Base-by-base conservation (phyloP, 257 asterid species). In the Solanum virginianum region DNA sequence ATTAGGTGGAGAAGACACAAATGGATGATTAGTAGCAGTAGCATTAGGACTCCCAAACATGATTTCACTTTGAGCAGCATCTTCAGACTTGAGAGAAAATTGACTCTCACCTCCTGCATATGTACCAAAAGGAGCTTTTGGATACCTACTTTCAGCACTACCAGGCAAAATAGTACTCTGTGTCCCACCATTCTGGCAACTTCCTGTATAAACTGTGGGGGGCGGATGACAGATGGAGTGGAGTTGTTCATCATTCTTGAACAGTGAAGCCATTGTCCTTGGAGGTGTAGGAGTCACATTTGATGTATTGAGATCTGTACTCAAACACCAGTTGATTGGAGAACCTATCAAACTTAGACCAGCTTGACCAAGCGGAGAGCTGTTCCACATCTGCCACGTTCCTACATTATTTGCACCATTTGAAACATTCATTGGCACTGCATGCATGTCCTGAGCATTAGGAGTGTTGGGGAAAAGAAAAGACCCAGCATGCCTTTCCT, bases 381-480 rank as follows among this genome's bases (percentile, higher is more conserved):
- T 95, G 88, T 90, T 94, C 99, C 99, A 95, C 99, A 95, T 94
- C 89, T 94, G 97, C 97, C 95, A 93, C 14, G 93, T 87, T 87
- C 94, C 93, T 80, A 85, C 80, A 77, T 91, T 98, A 88, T 90
- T 91, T 57, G 79, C 70, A 86, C 72, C 86, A 70, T 84, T 90
- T 26, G 88, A 86, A 75, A 86, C 90, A 86, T 89, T 87, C 85
- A 45, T 80, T 39, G 86, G 80, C 29, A 60, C 79, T 77, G 74
- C 84, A 18, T 7, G 77, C 80, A 82, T 71, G 16, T 88, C 95
- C 89, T 91, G 92, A 84, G 86, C 85, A 86, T 86, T 89, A n/a
- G 92, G 89, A 84, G 87, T 88, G 85, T 88, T 85, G 24, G 92
- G 87, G 89, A 86, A 88, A 85, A 90, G 88, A 86, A 86, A 90